Percentiles rank a stretch among this genome's conserved stretches.
Evolutionary conservation across 2,329 filamentous ascomycete species (phyloP).

Genomic region (Aspergillus viridinutans): DNA sequence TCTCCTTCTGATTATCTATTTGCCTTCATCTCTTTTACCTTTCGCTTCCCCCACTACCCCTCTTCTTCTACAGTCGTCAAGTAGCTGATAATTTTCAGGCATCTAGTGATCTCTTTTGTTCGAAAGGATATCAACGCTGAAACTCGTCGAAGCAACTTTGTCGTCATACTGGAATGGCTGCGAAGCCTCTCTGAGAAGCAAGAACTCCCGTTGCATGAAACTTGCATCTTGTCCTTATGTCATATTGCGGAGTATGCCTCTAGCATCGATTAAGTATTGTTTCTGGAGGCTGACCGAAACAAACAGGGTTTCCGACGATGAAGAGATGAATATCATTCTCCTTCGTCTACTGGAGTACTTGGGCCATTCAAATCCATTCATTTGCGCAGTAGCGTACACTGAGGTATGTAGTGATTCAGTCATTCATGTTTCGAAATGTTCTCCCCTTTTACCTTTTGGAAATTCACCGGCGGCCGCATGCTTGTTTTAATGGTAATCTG

Average conservation of each 20-base stretch:
- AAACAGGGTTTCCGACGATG: conserved; percentile 63
- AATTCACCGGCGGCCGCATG: neutral
- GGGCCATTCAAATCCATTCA: conserved; percentile 73
- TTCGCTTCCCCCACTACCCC: neutral
- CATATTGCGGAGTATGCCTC: conserved; percentile 64
- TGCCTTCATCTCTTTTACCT: neutral
- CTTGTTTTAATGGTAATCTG: neutral
- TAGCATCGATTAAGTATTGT: neutral
- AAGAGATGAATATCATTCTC: conserved; percentile 82
- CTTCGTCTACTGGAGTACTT: conserved; percentile 81
- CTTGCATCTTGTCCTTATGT: conserved; percentile 80
- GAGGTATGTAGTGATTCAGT: conserved; percentile 52
- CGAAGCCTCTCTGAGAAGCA: conserved; percentile 68
- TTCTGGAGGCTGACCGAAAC: conserved; percentile 7
- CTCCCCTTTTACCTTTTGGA: neutral
- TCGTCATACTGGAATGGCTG: conserved; percentile 66
- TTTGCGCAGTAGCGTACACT: conserved; percentile 77
- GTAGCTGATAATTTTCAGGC: conserved; percentile 38
- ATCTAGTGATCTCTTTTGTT: conserved; percentile 64
- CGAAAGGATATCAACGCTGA: conserved; percentile 45
- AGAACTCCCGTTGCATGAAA: conserved; percentile 68
- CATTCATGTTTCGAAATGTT: neutral
- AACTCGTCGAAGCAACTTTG: conserved; percentile 60
- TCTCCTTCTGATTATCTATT: neutral
- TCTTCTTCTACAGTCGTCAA: conserved; percentile 2